A percentile compares a stretch with the other conserved stretches of the same genome.
These are phyloP conservation scores for Boechera divaricarpa DNA, from an alignment of 345 rosid species.

Conservation along the genomic window DNA sequence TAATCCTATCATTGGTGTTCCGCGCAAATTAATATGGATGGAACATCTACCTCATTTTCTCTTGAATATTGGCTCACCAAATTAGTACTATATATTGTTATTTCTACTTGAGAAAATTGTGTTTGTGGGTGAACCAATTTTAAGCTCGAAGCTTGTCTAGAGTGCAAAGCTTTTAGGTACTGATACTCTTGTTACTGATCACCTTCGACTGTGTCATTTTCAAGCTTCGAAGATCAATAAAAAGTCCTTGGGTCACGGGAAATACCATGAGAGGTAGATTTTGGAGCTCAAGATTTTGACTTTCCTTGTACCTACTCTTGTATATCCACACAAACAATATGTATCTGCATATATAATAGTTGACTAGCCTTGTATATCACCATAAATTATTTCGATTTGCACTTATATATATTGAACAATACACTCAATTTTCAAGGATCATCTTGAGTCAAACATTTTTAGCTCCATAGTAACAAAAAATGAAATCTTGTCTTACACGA, in stretches of 20 bases:
- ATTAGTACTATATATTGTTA: background rate
- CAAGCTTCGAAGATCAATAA: slow-evolving; percentile 39
- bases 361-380: too few relatives aligned
- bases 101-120: slow-evolving; percentile 14
- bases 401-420: too few relatives aligned
- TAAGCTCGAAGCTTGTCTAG: slow-evolving; percentile 9
- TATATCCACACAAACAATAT: background rate
- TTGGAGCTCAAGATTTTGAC: slow-evolving; percentile 48
- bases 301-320: slow-evolving; percentile 23
- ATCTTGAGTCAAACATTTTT: too few relatives aligned
- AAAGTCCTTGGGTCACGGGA: slow-evolving; percentile 45
- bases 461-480: too few relatives aligned
- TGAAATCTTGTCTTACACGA: too few relatives aligned
- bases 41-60: background rate
- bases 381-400: too few relatives aligned
- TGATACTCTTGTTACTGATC: slow-evolving; percentile 10
- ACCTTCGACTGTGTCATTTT: slow-evolving; percentile 36
- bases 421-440: too few relatives aligned
- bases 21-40: slow-evolving; percentile 2
- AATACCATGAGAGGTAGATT: slow-evolving; percentile 35
- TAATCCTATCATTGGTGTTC: background rate
- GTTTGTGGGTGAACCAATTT: slow-evolving; percentile 13
- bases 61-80: background rate
- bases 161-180: slow-evolving; percentile 14
- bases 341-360: background rate